A percentile compares a stretch with the other conserved stretches of the same genome.
Conservation (phyloP, 2,329 filamentous ascomycete genomes). For the Colletotrichum sp. region DNA sequence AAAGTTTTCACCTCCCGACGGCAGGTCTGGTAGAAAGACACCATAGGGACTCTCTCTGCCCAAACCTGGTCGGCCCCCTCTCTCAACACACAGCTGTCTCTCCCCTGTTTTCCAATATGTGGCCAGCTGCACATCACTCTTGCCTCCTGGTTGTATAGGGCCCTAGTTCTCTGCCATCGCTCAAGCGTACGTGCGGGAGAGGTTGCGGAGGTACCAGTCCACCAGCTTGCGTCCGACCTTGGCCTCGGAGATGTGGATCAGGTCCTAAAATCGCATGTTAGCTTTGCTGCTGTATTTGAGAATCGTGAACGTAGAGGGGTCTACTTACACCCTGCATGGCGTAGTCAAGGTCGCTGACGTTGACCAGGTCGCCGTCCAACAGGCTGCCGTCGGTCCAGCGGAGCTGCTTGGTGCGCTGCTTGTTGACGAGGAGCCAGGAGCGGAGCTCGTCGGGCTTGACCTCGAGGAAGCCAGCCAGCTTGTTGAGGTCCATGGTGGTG, state of each 20-base stretch:
- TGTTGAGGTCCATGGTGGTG: slow-evolving; percentile 99
- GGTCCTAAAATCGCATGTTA: slow-evolving; percentile 61
- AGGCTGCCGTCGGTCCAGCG: slow-evolving; percentile 90
- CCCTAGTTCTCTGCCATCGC: background rate
- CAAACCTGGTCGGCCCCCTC: background rate
- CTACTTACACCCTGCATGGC: slow-evolving; percentile 84
- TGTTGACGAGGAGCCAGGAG: slow-evolving; percentile 94
- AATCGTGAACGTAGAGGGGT: slow-evolving; percentile 30
- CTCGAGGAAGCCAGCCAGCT: slow-evolving; percentile 96
- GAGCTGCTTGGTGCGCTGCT: slow-evolving; percentile 96
- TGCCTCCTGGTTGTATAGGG: slow-evolving; percentile 9
- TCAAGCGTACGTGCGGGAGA: slow-evolving; percentile 88
- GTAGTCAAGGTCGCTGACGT: slow-evolving; percentile 95
- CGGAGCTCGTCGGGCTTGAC: slow-evolving; percentile 96
- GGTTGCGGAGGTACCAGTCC: slow-evolving; percentile 98
- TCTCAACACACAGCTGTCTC: background rate
- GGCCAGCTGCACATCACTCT: slow-evolving; percentile 12
- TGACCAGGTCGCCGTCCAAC: slow-evolving; percentile 90
- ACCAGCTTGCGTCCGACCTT: slow-evolving; percentile 98
- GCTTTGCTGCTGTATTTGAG: background rate
- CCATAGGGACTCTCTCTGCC: slow-evolving; percentile 9
- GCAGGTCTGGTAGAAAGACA: background rate
- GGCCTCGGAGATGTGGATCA: slow-evolving; percentile 98
- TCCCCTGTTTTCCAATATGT: background rate
- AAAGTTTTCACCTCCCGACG: background rate